Percentiles rank a stretch among this genome's conserved stretches.
phyloP scores from a whole-genome alignment of 164 flowering plant species.

The Macadamia tetraphylla region DNA sequence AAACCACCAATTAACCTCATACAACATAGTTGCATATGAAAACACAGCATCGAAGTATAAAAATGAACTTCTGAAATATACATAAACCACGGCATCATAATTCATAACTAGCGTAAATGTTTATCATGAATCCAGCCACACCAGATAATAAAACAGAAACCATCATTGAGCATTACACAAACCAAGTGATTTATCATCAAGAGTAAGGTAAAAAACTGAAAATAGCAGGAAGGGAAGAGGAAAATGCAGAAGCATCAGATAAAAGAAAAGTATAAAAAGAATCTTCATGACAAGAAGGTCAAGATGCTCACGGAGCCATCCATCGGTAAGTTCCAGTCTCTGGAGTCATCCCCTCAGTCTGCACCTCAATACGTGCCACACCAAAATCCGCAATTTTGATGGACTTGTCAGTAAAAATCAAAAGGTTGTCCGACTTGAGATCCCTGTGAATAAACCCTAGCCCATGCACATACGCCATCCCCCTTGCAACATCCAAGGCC shows the following conservation, averaged over 20 bases:
- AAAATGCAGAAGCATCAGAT: background rate
- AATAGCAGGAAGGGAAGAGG: background rate
- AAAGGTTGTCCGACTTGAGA: constrained; percentile 12
- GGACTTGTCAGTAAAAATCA: constrained; percentile 9
- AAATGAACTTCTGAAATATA: no score
- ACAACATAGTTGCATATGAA: no score
- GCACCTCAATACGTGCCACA: constrained; percentile 23
- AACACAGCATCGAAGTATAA: no score
- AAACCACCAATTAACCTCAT: no score
- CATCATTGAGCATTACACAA: no score
- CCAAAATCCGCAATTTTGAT: constrained; percentile 22
- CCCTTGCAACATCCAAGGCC: constrained; percentile 19
- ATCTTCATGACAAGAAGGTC: background rate
- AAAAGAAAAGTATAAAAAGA: background rate
- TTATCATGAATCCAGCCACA: no score
- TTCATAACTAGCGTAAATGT: no score
- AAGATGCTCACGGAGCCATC: constrained; percentile 16
- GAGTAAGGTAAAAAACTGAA: background rate
- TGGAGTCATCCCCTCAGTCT: constrained; percentile 23
- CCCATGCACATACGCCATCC: constrained; percentile 18
- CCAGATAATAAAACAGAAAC: no score
- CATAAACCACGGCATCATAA: no score
- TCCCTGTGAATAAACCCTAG: constrained; percentile 18
- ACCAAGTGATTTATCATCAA: background rate
- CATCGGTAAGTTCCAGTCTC: constrained; percentile 23